Conservation (phyloP, 192 early-diverging fungal genomes). For the Coemansia sp. region DNA sequence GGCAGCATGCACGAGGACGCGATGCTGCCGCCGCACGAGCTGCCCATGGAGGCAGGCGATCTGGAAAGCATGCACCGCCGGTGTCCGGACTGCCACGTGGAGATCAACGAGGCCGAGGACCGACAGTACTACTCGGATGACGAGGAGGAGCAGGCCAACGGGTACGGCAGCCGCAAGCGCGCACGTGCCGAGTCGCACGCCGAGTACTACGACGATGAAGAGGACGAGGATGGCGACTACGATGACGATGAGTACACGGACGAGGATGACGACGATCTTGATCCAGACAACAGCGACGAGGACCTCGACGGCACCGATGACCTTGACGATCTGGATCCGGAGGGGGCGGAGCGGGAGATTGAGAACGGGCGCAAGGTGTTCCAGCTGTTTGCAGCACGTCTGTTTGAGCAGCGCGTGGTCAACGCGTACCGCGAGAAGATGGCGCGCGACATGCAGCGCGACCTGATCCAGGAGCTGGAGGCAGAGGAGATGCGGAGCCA, state of each 20-base stretch:
- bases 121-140: constrained; percentile 17
- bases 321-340: constrained; percentile 64
- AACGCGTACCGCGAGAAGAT: constrained; percentile 93
- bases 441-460: constrained; percentile 82
- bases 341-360: constrained; percentile 74
- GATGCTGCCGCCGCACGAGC: constrained; percentile 8
- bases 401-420: constrained; percentile 97
- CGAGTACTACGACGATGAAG: constrained; percentile 11
- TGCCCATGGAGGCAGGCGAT: constrained; percentile 38
- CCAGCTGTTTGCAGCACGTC: constrained; percentile 92
- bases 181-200: constrained; percentile 16
- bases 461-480: constrained; percentile 84
- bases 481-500: constrained; percentile 71
- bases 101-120: constrained; percentile 39
- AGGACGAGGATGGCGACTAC: constrained; percentile 4
- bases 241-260: constrained; percentile 4
- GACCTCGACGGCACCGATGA: constrained; percentile 66
- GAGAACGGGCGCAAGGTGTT: constrained; percentile 93
- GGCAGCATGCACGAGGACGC: constrained; percentile 50
- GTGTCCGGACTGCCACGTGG: constrained; percentile 47
- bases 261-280: constrained; percentile 28
- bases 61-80: constrained; percentile 18
- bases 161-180: constrained; percentile 20
- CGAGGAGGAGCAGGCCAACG: constrained; percentile 2
- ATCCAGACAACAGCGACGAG: constrained; percentile 57